These are phyloP conservation scores for Diaporthe caulivora DNA, from an alignment of 2,329 filamentous ascomycete species.

Conservation along the genomic window DNA sequence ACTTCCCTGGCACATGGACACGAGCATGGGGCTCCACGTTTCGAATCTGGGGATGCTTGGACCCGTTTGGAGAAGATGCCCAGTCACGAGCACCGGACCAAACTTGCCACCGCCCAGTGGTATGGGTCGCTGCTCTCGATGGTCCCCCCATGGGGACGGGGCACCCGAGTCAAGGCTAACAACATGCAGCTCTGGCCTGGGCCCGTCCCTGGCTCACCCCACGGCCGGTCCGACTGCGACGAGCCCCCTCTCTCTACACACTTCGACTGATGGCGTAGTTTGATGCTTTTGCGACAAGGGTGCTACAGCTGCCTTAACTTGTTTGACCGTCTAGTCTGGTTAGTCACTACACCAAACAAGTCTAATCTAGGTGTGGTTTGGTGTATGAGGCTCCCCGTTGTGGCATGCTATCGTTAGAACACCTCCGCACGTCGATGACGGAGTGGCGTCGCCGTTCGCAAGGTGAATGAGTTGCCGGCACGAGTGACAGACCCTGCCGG, in stretches of 20 bases:
- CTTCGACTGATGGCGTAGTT: background rate
- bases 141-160: constrained; percentile 19
- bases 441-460: background rate
- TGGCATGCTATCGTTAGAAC: background rate
- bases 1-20: constrained; percentile 23
- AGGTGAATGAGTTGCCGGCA: background rate
- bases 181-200: background rate
- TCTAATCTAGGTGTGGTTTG: background rate
- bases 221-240: constrained; percentile 13
- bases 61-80: background rate
- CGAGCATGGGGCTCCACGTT: constrained; percentile 32
- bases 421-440: constrained; percentile 7
- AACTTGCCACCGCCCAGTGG: constrained; percentile 27
- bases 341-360: background rate
- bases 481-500: background rate
- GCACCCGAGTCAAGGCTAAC: constrained; percentile 29
- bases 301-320: background rate
- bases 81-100: constrained; percentile 20
- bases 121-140: background rate
- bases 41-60: constrained; percentile 33
- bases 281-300: background rate
- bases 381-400: background rate
- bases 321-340: background rate
- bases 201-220: background rate
- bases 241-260: background rate